These are phyloP conservation scores for Leccinum pachyderme DNA, from an alignment of 1,284 basidiomycete species.

Conservation along the genomic window DNA sequence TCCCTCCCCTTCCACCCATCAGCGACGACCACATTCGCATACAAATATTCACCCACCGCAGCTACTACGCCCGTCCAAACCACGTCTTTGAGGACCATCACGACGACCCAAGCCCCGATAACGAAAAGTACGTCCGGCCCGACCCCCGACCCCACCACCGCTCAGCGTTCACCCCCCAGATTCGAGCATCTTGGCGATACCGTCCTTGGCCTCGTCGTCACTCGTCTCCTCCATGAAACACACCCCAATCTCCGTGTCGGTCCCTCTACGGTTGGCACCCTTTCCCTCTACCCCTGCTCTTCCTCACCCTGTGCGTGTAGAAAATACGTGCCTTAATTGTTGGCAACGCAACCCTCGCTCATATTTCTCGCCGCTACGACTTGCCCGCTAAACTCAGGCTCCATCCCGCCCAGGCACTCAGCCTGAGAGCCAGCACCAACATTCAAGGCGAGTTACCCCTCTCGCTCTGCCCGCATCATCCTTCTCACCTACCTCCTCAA, in stretches of 20 bases:
- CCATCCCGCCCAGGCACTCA: constrained; percentile 68
- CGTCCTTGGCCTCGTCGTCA: constrained; percentile 65
- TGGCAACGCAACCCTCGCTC: constrained; percentile 67
- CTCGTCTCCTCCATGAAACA: constrained; percentile 55
- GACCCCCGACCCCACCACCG: not conserved
- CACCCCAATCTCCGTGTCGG: constrained; percentile 72
- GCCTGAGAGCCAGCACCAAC: constrained; percentile 59
- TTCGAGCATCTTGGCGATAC: constrained; percentile 73
- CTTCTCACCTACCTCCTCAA: constrained; percentile 5
- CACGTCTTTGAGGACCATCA: constrained; percentile 71
- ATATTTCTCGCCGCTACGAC: constrained; percentile 61
- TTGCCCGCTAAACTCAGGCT: constrained; percentile 58
- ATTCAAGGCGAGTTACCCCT: constrained; percentile 56
- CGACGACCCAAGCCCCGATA: constrained; percentile 70
- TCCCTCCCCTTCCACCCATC: constrained; percentile 29
- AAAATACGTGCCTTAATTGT: constrained; percentile 74
- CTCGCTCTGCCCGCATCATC: not conserved
- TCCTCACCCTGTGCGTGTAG: constrained; percentile 35
- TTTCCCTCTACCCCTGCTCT: not conserved
- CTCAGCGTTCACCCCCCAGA: constrained; percentile 36
- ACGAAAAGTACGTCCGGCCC: constrained; percentile 55
- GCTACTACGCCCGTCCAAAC: constrained; percentile 61
- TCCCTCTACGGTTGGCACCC: constrained; percentile 59
- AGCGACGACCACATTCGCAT: constrained; percentile 33
- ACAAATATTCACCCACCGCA: constrained; percentile 73